These are phyloP conservation scores for Naegleria lovaniensis DNA, from an alignment of 208 protist genomes.

Conservation along the genomic window DNA sequence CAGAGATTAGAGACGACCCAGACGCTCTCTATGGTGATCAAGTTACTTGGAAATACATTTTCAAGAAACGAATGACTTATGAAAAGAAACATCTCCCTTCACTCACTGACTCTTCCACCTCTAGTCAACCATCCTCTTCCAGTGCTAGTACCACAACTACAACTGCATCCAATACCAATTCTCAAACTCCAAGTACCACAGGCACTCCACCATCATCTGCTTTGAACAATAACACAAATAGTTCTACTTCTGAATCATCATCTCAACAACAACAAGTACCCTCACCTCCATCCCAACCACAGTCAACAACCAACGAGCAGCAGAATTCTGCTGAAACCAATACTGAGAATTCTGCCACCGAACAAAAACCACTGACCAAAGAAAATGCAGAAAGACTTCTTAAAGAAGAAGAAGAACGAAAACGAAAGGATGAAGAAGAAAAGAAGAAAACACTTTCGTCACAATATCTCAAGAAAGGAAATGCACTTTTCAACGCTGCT, in stretches of 20 bases:
- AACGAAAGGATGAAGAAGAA: conserved; percentile 5
- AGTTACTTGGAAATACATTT: conserved; percentile 11
- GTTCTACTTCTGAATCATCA: neutral
- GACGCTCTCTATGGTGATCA: neutral
- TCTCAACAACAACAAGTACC: neutral
- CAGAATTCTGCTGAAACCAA: neutral
- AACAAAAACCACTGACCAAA: neutral
- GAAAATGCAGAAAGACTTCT: neutral
- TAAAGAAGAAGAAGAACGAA: neutral
- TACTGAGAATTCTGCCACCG: neutral
- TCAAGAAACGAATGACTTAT: neutral
- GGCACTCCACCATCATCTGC: neutral
- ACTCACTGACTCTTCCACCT: neutral
- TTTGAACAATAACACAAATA: neutral
- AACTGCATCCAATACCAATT: neutral
- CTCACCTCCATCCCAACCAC: neutral
- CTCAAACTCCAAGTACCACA: neutral
- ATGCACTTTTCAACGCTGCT: neutral
- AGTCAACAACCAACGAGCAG: too few species aligned
- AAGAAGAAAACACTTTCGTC: neutral
- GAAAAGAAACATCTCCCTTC: neutral
- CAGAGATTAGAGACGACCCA: neutral
- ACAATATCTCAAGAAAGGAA: neutral
- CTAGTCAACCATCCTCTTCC: neutral
- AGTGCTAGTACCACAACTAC: neutral